Percentiles rank a stretch among this genome's conserved stretches.
phyloP scores from a whole-genome alignment of 805 yeast species.

The Yamadazyma takamatsuzukensis region DNA sequence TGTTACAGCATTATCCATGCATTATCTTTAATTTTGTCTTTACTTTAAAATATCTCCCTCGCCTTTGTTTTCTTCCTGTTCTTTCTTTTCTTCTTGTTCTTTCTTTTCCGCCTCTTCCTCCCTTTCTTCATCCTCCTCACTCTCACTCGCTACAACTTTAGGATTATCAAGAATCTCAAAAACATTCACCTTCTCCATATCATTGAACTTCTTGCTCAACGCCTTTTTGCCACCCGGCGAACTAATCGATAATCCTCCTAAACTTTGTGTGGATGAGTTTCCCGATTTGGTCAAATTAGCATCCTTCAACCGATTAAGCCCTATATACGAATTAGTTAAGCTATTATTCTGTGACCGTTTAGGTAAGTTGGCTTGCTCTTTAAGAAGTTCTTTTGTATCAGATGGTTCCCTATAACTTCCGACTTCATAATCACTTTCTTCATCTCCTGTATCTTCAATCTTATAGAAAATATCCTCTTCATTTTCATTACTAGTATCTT shows the following conservation, averaged over 20 bases:
- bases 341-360: slow-evolving; percentile 23
- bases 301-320: slow-evolving; percentile 36
- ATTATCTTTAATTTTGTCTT: too few relatives aligned
- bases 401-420: too few relatives aligned
- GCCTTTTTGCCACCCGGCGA: slow-evolving; percentile 24
- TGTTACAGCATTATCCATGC: too few relatives aligned
- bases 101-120: slow-evolving; percentile 4
- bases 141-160: slow-evolving; percentile 1
- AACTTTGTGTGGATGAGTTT: slow-evolving; percentile 14
- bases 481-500: slow-evolving; percentile 2
- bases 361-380: slow-evolving; percentile 36
- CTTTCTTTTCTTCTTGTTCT: background rate
- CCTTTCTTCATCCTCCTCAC: background rate
- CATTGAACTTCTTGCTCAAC: slow-evolving; percentile 1
- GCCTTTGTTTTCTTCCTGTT: slow-evolving; percentile 3
- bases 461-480: background rate
- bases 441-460: slow-evolving; percentile 2
- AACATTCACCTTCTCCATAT: slow-evolving; percentile 6
- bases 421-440: background rate
- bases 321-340: slow-evolving; percentile 33
- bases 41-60: too few relatives aligned
- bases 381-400: background rate
- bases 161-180: background rate
- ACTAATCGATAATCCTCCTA: slow-evolving; percentile 9
- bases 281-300: slow-evolving; percentile 17